Evolutionary conservation across 108 stramenopile species (phyloP).

Genomic region (Parietichytrium sp.): DNA sequence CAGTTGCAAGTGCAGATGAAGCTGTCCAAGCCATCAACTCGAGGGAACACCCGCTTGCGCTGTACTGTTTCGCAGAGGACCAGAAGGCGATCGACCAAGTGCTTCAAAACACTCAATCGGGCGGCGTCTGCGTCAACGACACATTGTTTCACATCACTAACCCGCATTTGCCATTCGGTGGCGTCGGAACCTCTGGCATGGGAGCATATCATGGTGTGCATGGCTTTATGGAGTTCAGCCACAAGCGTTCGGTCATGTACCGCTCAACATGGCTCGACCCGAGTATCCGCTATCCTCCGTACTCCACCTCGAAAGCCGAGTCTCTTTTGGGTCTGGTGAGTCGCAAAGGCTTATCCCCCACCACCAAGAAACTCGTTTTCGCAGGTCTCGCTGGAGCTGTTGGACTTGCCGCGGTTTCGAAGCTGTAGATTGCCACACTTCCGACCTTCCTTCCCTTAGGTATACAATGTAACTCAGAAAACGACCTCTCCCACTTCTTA

Average conservation of each 20-base stretch:
- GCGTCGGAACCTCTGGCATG: conserved; percentile 51
- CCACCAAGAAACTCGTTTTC: background rate
- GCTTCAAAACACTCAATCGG: conserved; percentile 29
- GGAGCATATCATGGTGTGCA: conserved; percentile 40
- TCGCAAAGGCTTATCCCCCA: background rate
- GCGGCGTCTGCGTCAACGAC: conserved; percentile 51
- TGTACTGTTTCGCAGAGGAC: conserved; percentile 46
- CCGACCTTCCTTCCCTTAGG: too few relatives aligned
- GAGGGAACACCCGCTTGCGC: conserved; percentile 47
- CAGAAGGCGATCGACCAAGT: conserved; percentile 19
- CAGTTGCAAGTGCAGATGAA: conserved; percentile 7
- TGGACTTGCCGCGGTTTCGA: too few relatives aligned
- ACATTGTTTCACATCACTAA: conserved; percentile 32
- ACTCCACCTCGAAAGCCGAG: background rate
- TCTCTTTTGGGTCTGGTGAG: background rate
- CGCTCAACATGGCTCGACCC: conserved; percentile 31
- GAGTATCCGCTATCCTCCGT: conserved; percentile 41
- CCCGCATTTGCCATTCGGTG: conserved; percentile 53
- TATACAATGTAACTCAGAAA: too few relatives aligned
- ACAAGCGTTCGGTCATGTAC: conserved; percentile 25
- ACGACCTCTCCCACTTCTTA: too few relatives aligned
- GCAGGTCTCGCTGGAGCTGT: background rate
- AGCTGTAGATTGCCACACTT: too few relatives aligned
- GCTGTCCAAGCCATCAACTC: conserved; percentile 32
- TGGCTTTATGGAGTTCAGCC: conserved; percentile 37